phyloP scores from a whole-genome alignment of 2,329 filamentous ascomycete species.

The Trichoderma sp. region DNA sequence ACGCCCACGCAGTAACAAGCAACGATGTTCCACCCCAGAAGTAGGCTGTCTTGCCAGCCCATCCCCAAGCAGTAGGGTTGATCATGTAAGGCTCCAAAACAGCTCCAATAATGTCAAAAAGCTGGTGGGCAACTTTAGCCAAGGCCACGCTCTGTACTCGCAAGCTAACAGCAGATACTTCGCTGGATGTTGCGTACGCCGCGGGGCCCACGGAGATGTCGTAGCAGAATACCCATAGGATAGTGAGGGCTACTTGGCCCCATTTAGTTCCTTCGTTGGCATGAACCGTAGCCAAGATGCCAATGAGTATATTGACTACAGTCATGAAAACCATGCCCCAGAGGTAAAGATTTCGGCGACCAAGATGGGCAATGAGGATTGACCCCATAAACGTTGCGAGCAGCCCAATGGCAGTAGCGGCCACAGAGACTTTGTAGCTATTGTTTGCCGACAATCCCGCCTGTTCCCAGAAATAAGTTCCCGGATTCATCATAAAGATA shows the following conservation, averaged over 20 bases:
- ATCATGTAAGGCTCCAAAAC: constrained; percentile 44
- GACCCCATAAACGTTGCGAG: constrained; percentile 48
- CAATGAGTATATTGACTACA: constrained; percentile 39
- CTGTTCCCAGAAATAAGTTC: constrained; percentile 25
- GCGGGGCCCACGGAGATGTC: constrained; percentile 59
- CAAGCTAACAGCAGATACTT: constrained; percentile 58
- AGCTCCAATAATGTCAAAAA: constrained; percentile 55
- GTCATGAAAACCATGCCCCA: constrained; percentile 48
- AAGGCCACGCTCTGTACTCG: constrained; percentile 60
- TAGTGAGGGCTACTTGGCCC: constrained; percentile 54
- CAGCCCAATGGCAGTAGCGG: constrained; percentile 19
- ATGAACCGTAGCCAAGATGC: constrained; percentile 45
- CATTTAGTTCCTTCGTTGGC: constrained; percentile 48
- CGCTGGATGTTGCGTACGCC: constrained; percentile 56
- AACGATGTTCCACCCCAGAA: constrained; percentile 55
- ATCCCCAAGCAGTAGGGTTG: constrained; percentile 52
- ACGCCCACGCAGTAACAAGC: constrained; percentile 54
- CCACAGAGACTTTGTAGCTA: constrained; percentile 22
- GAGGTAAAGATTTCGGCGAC: constrained; percentile 51
- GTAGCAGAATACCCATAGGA: constrained; percentile 46
- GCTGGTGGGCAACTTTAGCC: constrained; percentile 49
- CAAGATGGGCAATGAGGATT: constrained; percentile 48
- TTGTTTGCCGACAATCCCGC: constrained; percentile 17
- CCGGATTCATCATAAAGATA: constrained; percentile 23
- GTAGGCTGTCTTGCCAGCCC: constrained; percentile 52